Percentiles rank a stretch among this genome's conserved stretches.
Evolutionary conservation across 768 basidiomycete species (phyloP).

Genomic region (Mycena maculata): DNA sequence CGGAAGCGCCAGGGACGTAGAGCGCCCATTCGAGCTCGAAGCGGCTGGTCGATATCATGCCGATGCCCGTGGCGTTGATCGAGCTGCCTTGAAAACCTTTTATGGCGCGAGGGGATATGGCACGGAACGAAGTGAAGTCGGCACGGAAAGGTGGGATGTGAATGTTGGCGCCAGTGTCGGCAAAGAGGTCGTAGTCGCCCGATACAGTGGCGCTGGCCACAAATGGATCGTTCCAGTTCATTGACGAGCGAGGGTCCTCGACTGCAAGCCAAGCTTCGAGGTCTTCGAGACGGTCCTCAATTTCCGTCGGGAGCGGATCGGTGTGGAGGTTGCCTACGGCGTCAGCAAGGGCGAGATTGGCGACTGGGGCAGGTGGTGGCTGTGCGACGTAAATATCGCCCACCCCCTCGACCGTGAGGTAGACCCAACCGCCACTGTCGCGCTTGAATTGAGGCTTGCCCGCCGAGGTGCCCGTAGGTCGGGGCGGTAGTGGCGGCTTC

Average conservation of each 20-base stretch:
- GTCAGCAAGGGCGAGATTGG: not conserved
- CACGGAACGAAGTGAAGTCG: not conserved
- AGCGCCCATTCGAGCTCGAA: not conserved
- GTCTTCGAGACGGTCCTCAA: not conserved
- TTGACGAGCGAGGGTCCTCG: not conserved
- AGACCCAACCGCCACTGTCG: too few relatives aligned
- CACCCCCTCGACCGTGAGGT: too few relatives aligned
- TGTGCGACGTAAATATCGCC: too few relatives aligned
- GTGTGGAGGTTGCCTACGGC: not conserved
- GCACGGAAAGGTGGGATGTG: not conserved
- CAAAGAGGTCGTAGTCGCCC: not conserved
- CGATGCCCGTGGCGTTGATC: not conserved
- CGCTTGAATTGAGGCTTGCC: too few relatives aligned
- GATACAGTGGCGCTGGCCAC: not conserved
- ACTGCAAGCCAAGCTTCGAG: not conserved
- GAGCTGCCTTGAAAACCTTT: not conserved
- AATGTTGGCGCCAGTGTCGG: not conserved
- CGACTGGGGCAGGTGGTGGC: too few relatives aligned
- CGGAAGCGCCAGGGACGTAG: not conserved
- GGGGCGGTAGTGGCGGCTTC: too few relatives aligned
- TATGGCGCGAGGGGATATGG: not conserved
- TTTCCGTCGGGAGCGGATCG: not conserved
- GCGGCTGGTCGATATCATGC: not conserved
- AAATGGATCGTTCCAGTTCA: not conserved
- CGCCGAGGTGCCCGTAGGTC: not conserved